phyloP scores from a whole-genome alignment of 345 rosid genomes.

The Pseudoturritis turrita region DNA sequence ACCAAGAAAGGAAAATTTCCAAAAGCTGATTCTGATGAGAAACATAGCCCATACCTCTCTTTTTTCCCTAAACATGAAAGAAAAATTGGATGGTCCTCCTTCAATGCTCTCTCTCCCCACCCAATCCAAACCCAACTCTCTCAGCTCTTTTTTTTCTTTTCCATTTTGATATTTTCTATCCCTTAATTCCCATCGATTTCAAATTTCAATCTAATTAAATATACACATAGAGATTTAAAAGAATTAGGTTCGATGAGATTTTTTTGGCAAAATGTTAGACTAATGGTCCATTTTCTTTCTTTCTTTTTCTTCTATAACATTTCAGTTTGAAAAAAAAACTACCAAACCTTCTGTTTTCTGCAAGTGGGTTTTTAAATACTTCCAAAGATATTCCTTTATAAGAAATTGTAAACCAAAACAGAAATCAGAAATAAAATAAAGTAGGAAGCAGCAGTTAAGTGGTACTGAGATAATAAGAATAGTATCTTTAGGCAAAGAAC shows the following conservation, averaged over 20 bases:
- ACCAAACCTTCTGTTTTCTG: constrained; percentile 47
- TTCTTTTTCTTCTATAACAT: constrained; percentile 30
- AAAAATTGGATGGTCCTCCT: constrained; percentile 40
- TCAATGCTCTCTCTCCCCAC: constrained; percentile 26
- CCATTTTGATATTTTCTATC: constrained; percentile 1
- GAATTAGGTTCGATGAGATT: constrained; percentile 10
- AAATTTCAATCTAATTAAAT: constrained; percentile 4
- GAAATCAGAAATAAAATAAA: constrained; percentile 22
- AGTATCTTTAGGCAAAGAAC: constrained; percentile 16
- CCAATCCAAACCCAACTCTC: constrained; percentile 29
- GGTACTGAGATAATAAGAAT: constrained; percentile 33
- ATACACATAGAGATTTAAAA: background rate
- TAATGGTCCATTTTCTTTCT: constrained; percentile 38
- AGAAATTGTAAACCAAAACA: constrained; percentile 17
- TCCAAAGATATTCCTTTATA: constrained; percentile 18
- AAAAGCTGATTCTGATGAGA: constrained; percentile 29
- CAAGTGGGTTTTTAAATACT: constrained; percentile 29
- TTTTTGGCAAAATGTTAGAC: constrained; percentile 33
- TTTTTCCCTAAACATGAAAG: constrained; percentile 33
- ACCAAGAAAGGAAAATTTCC: constrained; percentile 22
- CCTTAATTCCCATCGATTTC: constrained; percentile 9
- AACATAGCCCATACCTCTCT: constrained; percentile 33
- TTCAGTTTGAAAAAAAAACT: constrained; percentile 28
- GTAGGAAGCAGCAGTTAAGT: constrained; percentile 33
- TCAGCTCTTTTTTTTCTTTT: background rate